Evolutionary conservation across 257 asterid species (phyloP), one percentile per base, ranked within the genome.

Genomic region (Striga asiatica): DNA sequence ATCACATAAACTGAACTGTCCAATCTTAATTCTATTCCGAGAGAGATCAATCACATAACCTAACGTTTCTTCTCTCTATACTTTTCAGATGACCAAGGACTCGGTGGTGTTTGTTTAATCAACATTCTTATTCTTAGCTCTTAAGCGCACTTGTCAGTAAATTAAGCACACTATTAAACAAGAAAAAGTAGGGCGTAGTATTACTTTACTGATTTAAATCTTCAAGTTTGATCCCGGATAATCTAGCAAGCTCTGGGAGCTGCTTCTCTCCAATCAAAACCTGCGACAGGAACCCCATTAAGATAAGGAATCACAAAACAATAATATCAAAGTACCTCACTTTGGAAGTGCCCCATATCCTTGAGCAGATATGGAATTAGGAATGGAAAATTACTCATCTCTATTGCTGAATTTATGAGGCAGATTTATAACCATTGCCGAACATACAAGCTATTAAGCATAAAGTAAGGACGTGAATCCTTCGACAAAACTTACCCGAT

Each of bases 181-280:
- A 14, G 48, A 45, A 16, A 10, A 18, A 7, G 8, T 6, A 37
- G 0, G 28, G 28, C 17, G 37, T n/a, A 18, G 10, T 50, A 54
- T 54, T 55, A 65, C 70, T 84, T 19, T 74, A 35, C 60, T 68
- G 69, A 19, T 71, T 76, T 35, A 72, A 74, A 65, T 79, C 85
- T 71, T 83, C 83, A 52, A 76, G 78, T 47, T 76, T 58, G 60
- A 85, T 46, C 52, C 94, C 96, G 25, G 96, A 72, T 58, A 83
- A 73, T 28, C 13, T 59, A 45, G 96, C 97, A 64, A 83, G 96
- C 75, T 85, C 88, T 0, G 88, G 61, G 27, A 89, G 73, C 52
- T 75, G 69, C 74, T 76, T 74, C 65, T 74, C 85, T 58, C 96
- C 96, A 39, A 74, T 76, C 67, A 79, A 66, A 62, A 89, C 81